Conservation (phyloP, 2,329 filamentous ascomycete genomes). For the Penicillium sp. region DNA sequence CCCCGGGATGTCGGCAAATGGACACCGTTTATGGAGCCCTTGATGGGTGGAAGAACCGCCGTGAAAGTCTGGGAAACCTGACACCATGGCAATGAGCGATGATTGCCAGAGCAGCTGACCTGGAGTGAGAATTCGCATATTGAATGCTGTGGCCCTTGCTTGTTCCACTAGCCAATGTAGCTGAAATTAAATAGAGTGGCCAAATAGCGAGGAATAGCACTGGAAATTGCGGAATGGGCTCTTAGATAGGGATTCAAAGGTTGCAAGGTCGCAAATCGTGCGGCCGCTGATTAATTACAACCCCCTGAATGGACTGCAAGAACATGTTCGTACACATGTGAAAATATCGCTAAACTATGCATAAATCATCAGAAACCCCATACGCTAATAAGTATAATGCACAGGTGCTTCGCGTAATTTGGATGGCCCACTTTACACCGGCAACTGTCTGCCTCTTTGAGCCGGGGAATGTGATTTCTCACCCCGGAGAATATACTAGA, state of each 20-base stretch:
- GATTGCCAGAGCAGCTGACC: slow-evolving; percentile 16
- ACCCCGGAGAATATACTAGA: not conserved
- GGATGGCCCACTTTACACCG: not conserved
- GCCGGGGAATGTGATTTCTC: too few relatives aligned
- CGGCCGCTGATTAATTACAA: slow-evolving; percentile 5
- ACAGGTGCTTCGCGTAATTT: not conserved
- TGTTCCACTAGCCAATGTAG: too few relatives aligned
- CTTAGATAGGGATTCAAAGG: not conserved
- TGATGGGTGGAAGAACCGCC: slow-evolving; percentile 9
- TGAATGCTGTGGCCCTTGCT: too few relatives aligned
- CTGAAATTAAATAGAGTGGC: not conserved
- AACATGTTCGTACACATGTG: slow-evolving; percentile 3
- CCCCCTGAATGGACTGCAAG: slow-evolving; percentile 15
- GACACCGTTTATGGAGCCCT: slow-evolving; percentile 22
- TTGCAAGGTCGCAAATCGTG: not conserved
- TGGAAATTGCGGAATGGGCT: not conserved
- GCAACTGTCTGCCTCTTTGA: not conserved
- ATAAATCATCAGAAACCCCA: not conserved
- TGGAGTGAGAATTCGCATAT: slow-evolving; percentile 15
- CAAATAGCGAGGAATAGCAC: not conserved
- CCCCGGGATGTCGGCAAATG: slow-evolving; percentile 20
- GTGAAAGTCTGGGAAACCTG: slow-evolving; percentile 16
- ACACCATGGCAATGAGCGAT: slow-evolving; percentile 9
- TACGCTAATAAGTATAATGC: not conserved
- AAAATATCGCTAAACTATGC: not conserved